phyloP scores from a whole-genome alignment of 208 protist species.

The Trypanosoma congolense region DNA sequence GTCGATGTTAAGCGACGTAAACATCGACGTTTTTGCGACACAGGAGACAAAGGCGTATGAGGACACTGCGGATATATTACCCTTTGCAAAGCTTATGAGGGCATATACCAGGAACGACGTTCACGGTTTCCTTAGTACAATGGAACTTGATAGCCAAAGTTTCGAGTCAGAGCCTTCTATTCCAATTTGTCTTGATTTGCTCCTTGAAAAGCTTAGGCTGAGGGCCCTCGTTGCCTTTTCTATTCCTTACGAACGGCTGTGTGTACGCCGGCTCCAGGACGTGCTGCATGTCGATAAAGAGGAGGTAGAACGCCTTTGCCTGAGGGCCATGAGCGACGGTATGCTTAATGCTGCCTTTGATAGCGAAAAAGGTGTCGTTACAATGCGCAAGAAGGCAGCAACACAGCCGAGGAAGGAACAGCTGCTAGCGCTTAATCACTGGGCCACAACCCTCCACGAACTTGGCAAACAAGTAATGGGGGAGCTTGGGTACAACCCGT shows the following conservation, averaged over 20 bases:
- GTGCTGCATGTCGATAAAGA: slow-evolving; percentile 67
- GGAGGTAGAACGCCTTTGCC: slow-evolving; percentile 87
- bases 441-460: slow-evolving; percentile 20
- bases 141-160: slow-evolving; percentile 7
- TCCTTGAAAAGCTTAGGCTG: slow-evolving; percentile 89
- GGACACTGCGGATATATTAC: slow-evolving; percentile 84
- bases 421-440: slow-evolving; percentile 22
- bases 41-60: slow-evolving; percentile 90
- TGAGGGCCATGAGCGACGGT: slow-evolving; percentile 89
- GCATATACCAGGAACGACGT: slow-evolving; percentile 75
- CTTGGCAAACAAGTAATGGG: slow-evolving; percentile 6
- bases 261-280: slow-evolving; percentile 40
- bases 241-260: slow-evolving; percentile 81
- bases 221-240: slow-evolving; percentile 87
- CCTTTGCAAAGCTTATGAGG: slow-evolving; percentile 86
- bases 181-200: slow-evolving; percentile 82
- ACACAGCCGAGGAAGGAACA: slow-evolving; percentile 9
- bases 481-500: slow-evolving; percentile 10
- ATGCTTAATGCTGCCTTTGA: slow-evolving; percentile 55
- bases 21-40: slow-evolving; percentile 92
- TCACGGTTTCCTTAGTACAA: slow-evolving; percentile 70
- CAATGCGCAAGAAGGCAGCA: slow-evolving; percentile 18
- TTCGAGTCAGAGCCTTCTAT: slow-evolving; percentile 89
- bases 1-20: slow-evolving; percentile 72
- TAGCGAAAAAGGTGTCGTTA: slow-evolving; percentile 26